Evolutionary conservation across 352 stramenopile genomes (phyloP), one percentile per base, ranked within the genome.

Genomic region (Globisporangium cystogenes): DNA sequence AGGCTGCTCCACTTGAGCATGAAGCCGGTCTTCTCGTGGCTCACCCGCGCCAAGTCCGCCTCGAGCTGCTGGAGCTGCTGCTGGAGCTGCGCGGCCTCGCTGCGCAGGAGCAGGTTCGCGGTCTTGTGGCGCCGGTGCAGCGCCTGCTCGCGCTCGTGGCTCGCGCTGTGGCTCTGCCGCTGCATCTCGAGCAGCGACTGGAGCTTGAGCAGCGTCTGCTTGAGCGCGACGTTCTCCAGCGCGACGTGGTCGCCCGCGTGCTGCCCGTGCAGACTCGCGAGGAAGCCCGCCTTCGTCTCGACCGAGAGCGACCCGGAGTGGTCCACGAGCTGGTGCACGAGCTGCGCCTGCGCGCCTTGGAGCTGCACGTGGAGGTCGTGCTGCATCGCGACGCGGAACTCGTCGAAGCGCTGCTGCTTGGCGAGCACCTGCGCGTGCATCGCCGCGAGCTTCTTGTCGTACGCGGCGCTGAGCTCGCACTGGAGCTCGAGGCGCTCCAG

Each of bases 151-250:
- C 76, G 67, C 21, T 88, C 78, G 24, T 51, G 55, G 4, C 58
- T 62, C 2, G 65, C 59, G 18, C 49, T 52, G 4, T 76, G 69
- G 12, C 58, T 74, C 31, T 87, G 65, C 24, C 81, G 70, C 42
- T 89, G 75, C 64, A 86, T 82, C 24, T 77, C 67, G 20, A 76
- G 68, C 15, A 90, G 53, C 15, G 81, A 65, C n/a, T 86, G 74
- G 7, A 92, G 57, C 35, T 82, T 86, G 7, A 90, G 51, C 12
- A 90, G 51, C 11, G 78, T 80, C 58, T 86, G 76, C 51, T 87
- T 87, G 44, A 92, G 65, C 18, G 65, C 52, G 11, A 76, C 61
- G 42, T 88, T 92, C 48, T 92, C 81, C 18, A 74, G 65, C n/a
- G 77, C 70, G 7, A 81, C 53, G 24, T 65, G 62, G 14, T 79